Base-by-base conservation (phyloP, 2,329 filamentous ascomycete genomes). In the Scedosporium boydii region DNA sequence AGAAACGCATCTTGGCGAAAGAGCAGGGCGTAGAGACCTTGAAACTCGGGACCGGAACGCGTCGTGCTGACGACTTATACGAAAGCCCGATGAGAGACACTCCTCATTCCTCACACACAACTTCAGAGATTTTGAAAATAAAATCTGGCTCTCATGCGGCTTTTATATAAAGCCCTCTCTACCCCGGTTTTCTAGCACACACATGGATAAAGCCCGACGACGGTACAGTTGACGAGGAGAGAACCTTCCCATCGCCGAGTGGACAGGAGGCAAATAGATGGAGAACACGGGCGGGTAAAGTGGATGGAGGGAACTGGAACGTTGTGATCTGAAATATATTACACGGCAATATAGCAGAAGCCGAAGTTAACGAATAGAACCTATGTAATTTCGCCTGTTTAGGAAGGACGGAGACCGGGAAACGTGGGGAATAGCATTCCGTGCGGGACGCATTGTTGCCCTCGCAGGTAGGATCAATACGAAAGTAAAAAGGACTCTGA, bases 1-100 rank as follows among this genome's bases (percentile, higher is more conserved):
- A 41, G 27, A 59, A n/a, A 26, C 62, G 62, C 66, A 65, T 65
- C 5, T 42, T 61, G 61, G 38, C 5, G 23, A 18, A 27, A 46
- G 41, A 12, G 16, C 2, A n/a, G 44, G 10, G 10, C 34, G 10
- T 38, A 14, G 10, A 14, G 10, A 38, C 4, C 34, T 38, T 38
- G 34, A 38, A 38, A 38, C 34, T 38, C 34, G 4, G 29, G 34
- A 38, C 34, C 34, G 34, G 34, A 4, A 14, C 4, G 34, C 10
- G 34, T 38, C 9, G 34, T 12, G 34, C 10, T 38, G 12, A 38
- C 34, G 34, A 38, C 34, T 38, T 48, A 21, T 10, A 48, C 5
- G 34, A 14, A 14, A 38, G 10, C 9, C 34, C 10, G 34, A 14
- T 38, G 34, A 38, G 34, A 38, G 34, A 38, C 10, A 14, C 34